Base-by-base conservation (phyloP, 208 protist genomes). In the Leishmania guyanensis region DNA sequence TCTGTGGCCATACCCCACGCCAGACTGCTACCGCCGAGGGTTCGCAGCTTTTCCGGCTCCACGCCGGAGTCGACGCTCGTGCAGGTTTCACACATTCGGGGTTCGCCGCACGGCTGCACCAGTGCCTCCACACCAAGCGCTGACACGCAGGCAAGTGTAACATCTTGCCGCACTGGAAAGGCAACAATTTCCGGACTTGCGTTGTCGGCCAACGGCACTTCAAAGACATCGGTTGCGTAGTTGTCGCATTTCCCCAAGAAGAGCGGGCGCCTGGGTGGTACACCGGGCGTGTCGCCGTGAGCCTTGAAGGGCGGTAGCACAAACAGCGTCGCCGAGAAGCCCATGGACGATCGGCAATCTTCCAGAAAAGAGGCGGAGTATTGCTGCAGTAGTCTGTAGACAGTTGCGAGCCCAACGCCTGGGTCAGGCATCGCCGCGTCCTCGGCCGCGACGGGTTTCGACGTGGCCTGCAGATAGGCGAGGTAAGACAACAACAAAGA, bases 281-380 rank as follows among this genome's bases (percentile, higher is more conserved):
- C 53, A 22, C 50, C 2, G 50, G 3, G 9, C 39, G 56, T 60
- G 22, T 22, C 48, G 2, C 39, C 33, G 29, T 26, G 39, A 9
- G n/a, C 36, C 14, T 50, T 12, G 62, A 77, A 78, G 8, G 69
- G 33, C 2, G 81, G 81, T 22, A 85, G 54, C 8, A 81, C 77
- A 22, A 75, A 81, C 53, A 78, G 76, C 12, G 77, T 78, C 14
- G 81, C 81, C n/a, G 77, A 85, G 77, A 85, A 81, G 64, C 66
- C 46, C 71, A 85, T 43, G 26, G 48, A 39, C 6, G 53, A 22
- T 29, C 43, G 69, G 70, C 29, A 66, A 72, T 81, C 64, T 14
- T 77, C 71, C 70, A 73, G 71, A 8, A 85, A 51, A 54, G 77
- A 78, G 1, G 69, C 58, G 1, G 77, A 75, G 54, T 64, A 66